A percentile compares a stretch with the other conserved stretches of the same genome.
These are phyloP conservation scores for Hypholoma fasciculare DNA, from an alignment of 768 basidiomycete genomes.

Conservation along the genomic window DNA sequence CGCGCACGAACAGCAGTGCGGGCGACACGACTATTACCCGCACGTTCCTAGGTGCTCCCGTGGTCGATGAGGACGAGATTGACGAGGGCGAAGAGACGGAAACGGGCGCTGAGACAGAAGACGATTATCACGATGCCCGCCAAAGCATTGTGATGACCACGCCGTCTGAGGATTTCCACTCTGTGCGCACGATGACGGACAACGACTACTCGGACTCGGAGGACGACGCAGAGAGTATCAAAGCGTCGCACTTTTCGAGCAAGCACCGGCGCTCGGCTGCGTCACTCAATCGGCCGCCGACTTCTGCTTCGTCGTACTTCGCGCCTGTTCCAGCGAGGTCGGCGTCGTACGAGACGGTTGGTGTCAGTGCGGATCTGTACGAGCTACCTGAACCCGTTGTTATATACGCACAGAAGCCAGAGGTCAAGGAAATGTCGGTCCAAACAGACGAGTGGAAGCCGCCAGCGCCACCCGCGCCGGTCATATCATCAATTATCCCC, in stretches of 20 bases:
- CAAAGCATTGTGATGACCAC: constrained; percentile 70
- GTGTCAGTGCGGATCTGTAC: constrained; percentile 38
- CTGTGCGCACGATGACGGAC: constrained; percentile 69
- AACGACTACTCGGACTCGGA: constrained; percentile 57
- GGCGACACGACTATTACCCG: constrained; percentile 44
- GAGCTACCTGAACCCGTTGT: constrained; percentile 36
- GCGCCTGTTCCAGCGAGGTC: constrained; percentile 23
- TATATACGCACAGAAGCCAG: constrained; percentile 50
- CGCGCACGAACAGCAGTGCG: constrained; percentile 21
- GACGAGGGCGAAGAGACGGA: constrained; percentile 63
- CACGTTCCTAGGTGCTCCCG: constrained; percentile 31
- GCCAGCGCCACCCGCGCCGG: constrained; percentile 33
- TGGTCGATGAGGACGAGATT: constrained; percentile 27
- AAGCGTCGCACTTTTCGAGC: constrained; percentile 48
- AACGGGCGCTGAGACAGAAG: constrained; percentile 69
- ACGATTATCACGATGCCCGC: constrained; percentile 79
- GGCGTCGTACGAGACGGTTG: constrained; percentile 54
- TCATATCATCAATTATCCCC: constrained; percentile 25
- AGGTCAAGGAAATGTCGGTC: constrained; percentile 71
- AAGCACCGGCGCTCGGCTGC: constrained; percentile 28
- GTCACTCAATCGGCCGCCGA: constrained; percentile 20
- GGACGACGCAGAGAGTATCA: constrained; percentile 76
- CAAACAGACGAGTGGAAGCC: constrained; percentile 79
- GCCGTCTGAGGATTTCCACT: constrained; percentile 75
- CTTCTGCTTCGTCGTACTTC: constrained; percentile 35